Percentiles rank a stretch among this genome's conserved stretches.
phyloP scores from a whole-genome alignment of 768 basidiomycete genomes.

The Leucogyrophana mollusca region DNA sequence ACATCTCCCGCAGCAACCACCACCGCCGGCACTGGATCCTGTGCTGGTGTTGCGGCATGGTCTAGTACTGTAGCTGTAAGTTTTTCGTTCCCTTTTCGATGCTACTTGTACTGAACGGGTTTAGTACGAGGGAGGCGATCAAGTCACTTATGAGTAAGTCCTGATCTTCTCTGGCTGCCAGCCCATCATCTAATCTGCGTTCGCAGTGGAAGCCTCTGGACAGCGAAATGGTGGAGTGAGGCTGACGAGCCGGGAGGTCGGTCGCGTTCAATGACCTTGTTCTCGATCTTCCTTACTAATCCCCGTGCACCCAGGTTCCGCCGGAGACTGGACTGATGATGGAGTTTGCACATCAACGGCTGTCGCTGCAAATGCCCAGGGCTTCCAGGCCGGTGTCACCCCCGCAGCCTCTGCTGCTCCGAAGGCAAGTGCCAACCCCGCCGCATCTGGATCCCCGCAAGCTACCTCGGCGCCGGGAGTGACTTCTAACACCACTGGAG shows the following conservation, averaged over 20 bases:
- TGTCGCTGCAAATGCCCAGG: too few relatives aligned
- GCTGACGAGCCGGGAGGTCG: constrained; percentile 35
- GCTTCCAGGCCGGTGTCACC: too few relatives aligned
- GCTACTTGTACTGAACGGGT: background rate
- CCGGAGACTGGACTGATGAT: constrained; percentile 33
- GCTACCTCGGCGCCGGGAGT: too few relatives aligned
- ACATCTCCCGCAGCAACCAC: constrained; percentile 24
- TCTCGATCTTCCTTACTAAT: constrained; percentile 5
- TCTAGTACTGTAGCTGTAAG: constrained; percentile 34
- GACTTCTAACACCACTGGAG: too few relatives aligned
- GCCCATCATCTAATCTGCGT: background rate
- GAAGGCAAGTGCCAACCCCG: background rate
- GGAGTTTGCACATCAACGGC: constrained; percentile 26
- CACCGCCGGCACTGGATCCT: constrained; percentile 30
- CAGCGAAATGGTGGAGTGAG: constrained; percentile 48
- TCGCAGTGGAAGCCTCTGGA: constrained; percentile 48
- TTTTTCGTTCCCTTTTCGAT: constrained; percentile 3
- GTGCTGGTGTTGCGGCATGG: constrained; percentile 45
- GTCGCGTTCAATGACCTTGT: constrained; percentile 8
- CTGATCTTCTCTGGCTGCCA: too few relatives aligned
- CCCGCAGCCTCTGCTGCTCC: too few relatives aligned
- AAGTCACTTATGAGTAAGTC: constrained; percentile 41
- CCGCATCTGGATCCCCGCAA: too few relatives aligned
- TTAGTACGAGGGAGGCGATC: constrained; percentile 43
- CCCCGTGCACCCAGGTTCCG: constrained; percentile 6